Evolutionary conservation across 75 land plant species (phyloP), one percentile per base, ranked within the genome.

Genomic region (Isoetes taiwanensis): DNA sequence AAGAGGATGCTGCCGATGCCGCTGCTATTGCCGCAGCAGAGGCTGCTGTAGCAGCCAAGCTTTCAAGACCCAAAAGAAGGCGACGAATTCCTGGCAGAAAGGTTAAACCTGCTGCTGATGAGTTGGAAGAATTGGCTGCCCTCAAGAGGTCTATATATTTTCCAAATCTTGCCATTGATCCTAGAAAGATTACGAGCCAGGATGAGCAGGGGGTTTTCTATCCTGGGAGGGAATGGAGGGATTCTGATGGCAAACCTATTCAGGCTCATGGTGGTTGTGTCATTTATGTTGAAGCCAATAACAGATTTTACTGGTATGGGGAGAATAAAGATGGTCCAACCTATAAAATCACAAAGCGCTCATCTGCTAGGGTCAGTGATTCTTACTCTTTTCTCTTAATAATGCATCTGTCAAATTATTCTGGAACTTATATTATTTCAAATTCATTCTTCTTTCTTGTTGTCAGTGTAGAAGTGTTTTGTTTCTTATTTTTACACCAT

Each of bases 251-350:
- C 31, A 78, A 72, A 52, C 76, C 95, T 30, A 91, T 91, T 62
- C 97, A 91, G 72, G 94, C 97, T 34, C 97, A 91, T 77, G 97
- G 97, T 34, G 97, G 97, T 39, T 94, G 97, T 12, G 73, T 91
- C 41, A 30, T 91, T n/a, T 79, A 78, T 75, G 83, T 76, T 53
- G 70, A 68, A 38, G 78, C 78, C 34, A 72, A 80, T 1, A 54
- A 48, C 33, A 91, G 78, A 1, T 91, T 74, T 58, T 91, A 87
- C 64, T 86, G 97, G 97, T 91, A 91, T 77, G 97, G 97, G 59
- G 97, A 91, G 70, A 79, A 91, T 59, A 91, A 91, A 66, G 94
- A 83, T 67, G 97, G 97, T 5, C 73, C 64, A 14, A 91, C 88
- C 34, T 87, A 87, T 58, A 82, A 65, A 53, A 68, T 78, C 41